Evolutionary conservation across 495 filamentous ascomycete species (phyloP).

Genomic region (Penicillium canariense): DNA sequence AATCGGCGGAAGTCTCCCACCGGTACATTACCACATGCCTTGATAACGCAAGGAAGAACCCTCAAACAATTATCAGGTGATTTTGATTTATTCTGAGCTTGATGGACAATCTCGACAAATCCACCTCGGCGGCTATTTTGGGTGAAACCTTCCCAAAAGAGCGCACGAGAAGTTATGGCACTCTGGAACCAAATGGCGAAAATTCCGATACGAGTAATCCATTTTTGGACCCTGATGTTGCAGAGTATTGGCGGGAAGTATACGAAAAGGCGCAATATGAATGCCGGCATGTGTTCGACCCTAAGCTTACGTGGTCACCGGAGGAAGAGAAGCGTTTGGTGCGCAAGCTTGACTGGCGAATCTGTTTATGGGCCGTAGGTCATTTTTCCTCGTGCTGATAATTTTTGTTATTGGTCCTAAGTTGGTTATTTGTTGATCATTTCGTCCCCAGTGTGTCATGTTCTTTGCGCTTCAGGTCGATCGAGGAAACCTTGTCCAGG

Average conservation of each 20-base stretch:
- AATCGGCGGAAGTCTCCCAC: not conserved
- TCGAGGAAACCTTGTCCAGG: slow-evolving; percentile 61
- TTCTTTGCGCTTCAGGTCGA: slow-evolving; percentile 64
- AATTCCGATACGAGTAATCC: slow-evolving; percentile 1
- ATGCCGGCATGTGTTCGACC: slow-evolving; percentile 59
- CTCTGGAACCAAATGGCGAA: not conserved
- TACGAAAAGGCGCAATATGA: slow-evolving; percentile 52
- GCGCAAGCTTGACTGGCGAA: slow-evolving; percentile 43
- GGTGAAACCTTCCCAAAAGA: not conserved
- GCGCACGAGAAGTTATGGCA: not conserved
- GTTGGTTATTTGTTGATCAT: slow-evolving; percentile 30
- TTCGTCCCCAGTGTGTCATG: slow-evolving; percentile 37
- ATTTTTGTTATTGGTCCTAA: not conserved
- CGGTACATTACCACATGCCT: not conserved
- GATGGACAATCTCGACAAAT: not conserved
- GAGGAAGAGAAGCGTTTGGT: slow-evolving; percentile 54
- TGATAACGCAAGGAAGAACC: not conserved
- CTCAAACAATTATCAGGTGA: not conserved
- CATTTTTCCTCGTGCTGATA: too few relatives aligned
- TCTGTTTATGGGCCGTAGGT: slow-evolving; percentile 50
- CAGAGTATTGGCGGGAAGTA: slow-evolving; percentile 42
- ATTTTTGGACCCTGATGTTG: slow-evolving; percentile 45
- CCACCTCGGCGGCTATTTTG: not conserved
- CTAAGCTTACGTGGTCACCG: slow-evolving; percentile 58
- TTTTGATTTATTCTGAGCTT: not conserved